A percentile compares a stretch with the other conserved stretches of the same genome.
These are phyloP conservation scores for Pseudomonodictys pantanalensis DNA, from an alignment of 495 filamentous ascomycete species.

Conservation along the genomic window DNA sequence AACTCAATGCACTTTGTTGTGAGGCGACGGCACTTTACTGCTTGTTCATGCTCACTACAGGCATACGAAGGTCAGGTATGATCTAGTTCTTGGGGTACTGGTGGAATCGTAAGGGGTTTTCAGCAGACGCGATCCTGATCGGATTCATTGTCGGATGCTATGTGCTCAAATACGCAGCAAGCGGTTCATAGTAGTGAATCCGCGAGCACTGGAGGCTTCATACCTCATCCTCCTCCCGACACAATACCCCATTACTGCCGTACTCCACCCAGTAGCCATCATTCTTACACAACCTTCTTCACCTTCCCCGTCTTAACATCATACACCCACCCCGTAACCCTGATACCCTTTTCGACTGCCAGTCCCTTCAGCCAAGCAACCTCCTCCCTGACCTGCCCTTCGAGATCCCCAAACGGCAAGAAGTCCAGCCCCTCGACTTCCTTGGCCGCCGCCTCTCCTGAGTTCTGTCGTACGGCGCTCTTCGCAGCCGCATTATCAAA, in stretches of 20 bases:
- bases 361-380: slow-evolving; percentile 59
- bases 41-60: no score
- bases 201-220: no score
- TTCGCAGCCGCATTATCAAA: slow-evolving; percentile 67
- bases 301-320: slow-evolving; percentile 75
- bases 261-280: neutral
- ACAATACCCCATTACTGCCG: neutral
- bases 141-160: no score
- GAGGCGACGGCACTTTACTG: no score
- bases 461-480: slow-evolving; percentile 55
- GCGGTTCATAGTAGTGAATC: no score
- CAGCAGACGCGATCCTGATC: no score
- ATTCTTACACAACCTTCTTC: slow-evolving; percentile 49
- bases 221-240: no score
- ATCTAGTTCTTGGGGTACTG: no score
- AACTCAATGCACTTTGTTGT: no score
- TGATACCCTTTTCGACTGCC: slow-evolving; percentile 56
- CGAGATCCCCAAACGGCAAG: slow-evolving; percentile 61
- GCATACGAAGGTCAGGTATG: no score
- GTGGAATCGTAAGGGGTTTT: no score
- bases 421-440: slow-evolving; percentile 55
- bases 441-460: slow-evolving; percentile 48
- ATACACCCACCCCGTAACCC: slow-evolving; percentile 74
- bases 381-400: slow-evolving; percentile 64
- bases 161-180: no score